phyloP scores from a whole-genome alignment of 257 asterid species.

The Solanum microdontum region DNA sequence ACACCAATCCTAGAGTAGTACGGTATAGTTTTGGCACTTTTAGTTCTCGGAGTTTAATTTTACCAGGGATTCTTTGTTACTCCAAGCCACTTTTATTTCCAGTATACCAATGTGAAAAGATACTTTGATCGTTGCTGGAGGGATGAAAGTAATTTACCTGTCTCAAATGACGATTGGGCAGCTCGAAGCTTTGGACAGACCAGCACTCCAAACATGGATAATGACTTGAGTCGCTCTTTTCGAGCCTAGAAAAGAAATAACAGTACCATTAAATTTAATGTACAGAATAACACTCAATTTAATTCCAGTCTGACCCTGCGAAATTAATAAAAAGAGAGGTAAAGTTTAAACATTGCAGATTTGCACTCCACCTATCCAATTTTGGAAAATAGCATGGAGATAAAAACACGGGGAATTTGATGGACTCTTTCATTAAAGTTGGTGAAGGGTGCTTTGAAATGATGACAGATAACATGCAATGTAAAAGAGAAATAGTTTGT shows the following conservation, averaged over 20 bases:
- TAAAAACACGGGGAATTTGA: background rate
- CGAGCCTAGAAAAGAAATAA: constrained; percentile 29
- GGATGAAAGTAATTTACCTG: constrained; percentile 34
- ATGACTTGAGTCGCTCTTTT: constrained; percentile 48
- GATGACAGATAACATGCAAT: background rate
- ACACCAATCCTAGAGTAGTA: background rate
- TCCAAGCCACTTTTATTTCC: background rate
- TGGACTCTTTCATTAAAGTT: background rate
- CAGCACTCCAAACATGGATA: constrained; percentile 73
- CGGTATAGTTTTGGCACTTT: background rate
- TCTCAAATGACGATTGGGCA: constrained; percentile 81
- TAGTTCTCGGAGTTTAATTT: background rate
- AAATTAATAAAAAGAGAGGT: background rate
- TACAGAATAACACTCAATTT: background rate
- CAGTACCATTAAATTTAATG: background rate
- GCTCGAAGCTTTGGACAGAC: constrained; percentile 93
- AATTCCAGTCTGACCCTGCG: background rate
- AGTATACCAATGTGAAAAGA: background rate
- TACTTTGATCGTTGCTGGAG: background rate
- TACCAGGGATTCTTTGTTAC: background rate
- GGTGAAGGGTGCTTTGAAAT: background rate
- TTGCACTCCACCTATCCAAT: background rate
- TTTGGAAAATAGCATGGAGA: background rate
- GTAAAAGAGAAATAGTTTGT: background rate
- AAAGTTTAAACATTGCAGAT: background rate